Percentiles rank a stretch among this genome's conserved stretches.
Conservation (phyloP, 1,284 basidiomycete species). For the Ceratobasidium sp. region DNA sequence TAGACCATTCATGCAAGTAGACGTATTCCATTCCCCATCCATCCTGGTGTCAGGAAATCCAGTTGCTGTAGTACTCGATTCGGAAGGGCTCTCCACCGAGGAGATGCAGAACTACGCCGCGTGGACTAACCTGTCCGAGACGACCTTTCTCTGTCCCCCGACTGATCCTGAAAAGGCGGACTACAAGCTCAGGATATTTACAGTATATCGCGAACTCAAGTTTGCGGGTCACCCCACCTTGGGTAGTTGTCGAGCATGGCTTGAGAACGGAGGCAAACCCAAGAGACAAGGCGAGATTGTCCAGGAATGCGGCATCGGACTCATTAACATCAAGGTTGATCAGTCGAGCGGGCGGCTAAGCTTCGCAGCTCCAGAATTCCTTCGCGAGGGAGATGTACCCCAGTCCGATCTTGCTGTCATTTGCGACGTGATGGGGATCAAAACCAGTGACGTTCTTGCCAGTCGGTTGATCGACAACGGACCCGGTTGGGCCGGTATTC, state of each 20-base stretch:
- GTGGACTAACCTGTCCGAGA: conserved; percentile 40
- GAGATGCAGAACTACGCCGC: conserved; percentile 23
- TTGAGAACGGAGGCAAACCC: conserved; percentile 29
- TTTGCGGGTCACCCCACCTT: conserved; percentile 43
- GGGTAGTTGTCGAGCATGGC: conserved; percentile 40
- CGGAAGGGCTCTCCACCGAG: conserved; percentile 18
- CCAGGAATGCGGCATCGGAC: conserved; percentile 39
- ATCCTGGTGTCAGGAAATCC: conserved; percentile 35
- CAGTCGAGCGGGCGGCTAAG: conserved; percentile 13
- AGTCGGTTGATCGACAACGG: conserved; percentile 41
- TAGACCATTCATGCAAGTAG: conserved; percentile 34
- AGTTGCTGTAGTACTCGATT: conserved; percentile 25
- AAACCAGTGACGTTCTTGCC: conserved; percentile 8
- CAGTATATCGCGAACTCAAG: conserved; percentile 13
- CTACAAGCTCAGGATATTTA: conserved; percentile 38
- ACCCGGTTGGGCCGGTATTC: conserved; percentile 33
- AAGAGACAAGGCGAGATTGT: conserved; percentile 21
- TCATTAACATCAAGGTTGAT: conserved; percentile 24
- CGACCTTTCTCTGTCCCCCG: conserved; percentile 30
- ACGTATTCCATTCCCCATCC: conserved; percentile 18
- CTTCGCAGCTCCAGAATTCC: conserved; percentile 32
- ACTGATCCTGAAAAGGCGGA: conserved; percentile 33
- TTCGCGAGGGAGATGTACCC: conserved; percentile 28
- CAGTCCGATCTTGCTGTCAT: background rate
- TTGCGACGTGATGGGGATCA: conserved; percentile 31